Percentiles rank a stretch among this genome's conserved stretches.
Evolutionary conservation across 352 stramenopile species (phyloP).

Genomic region (Phytophthora lateralis): DNA sequence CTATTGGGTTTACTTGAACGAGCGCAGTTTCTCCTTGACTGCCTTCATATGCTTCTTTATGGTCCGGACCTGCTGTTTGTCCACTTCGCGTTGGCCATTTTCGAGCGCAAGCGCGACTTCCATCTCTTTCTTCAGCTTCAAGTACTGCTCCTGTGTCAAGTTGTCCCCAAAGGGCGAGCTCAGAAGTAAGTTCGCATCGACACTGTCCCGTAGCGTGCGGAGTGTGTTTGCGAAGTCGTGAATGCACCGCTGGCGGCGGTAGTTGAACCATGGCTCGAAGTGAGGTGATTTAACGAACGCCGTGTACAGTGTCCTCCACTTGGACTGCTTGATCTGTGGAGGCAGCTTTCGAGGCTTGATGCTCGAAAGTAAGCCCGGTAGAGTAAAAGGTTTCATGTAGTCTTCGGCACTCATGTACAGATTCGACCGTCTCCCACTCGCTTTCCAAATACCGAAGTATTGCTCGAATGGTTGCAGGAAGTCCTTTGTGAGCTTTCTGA

Average conservation of each 20-base stretch:
- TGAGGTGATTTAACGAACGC: slow-evolving; percentile 74
- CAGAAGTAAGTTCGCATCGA: slow-evolving; percentile 42
- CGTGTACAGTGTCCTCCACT: slow-evolving; percentile 76
- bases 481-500: slow-evolving; percentile 80
- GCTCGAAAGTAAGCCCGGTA: slow-evolving; percentile 57
- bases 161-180: slow-evolving; percentile 50
- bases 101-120: slow-evolving; percentile 47
- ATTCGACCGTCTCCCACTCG: slow-evolving; percentile 57
- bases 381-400: slow-evolving; percentile 77
- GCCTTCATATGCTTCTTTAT: slow-evolving; percentile 55
- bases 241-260: slow-evolving; percentile 69
- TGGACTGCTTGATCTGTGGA: slow-evolving; percentile 62
- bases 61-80: slow-evolving; percentile 47
- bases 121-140: slow-evolving; percentile 53
- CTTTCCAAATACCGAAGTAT: slow-evolving; percentile 86
- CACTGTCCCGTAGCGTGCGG: slow-evolving; percentile 51
- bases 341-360: slow-evolving; percentile 63
- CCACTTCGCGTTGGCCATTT: slow-evolving; percentile 36
- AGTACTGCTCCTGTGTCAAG: slow-evolving; percentile 50
- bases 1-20: slow-evolving; percentile 32
- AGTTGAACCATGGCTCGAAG: slow-evolving; percentile 81
- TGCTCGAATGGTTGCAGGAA: slow-evolving; percentile 90
- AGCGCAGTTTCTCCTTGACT: slow-evolving; percentile 49
- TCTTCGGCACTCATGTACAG: slow-evolving; percentile 72
- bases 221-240: slow-evolving; percentile 69